Base-by-base conservation (phyloP, 768 basidiomycete genomes). In the Tephrocybe sp. region DNA sequence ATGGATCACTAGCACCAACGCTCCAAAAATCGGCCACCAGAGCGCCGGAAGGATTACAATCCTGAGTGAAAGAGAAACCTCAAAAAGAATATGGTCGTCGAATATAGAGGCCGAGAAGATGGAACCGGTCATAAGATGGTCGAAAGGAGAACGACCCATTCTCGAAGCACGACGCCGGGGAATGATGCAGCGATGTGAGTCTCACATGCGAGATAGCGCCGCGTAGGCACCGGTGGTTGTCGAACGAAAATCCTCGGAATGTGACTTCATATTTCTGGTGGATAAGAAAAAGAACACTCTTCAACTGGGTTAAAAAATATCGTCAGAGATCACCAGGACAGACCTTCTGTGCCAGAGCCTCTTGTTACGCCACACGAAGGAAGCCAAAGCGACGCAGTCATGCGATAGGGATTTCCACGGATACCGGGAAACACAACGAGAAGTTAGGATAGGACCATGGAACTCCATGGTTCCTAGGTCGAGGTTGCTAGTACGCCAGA, bases 301-400 rank as follows among this genome's bases (percentile, higher is more conserved):
- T 16, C 6, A 43, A 12, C 12, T 9, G 14, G 11, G 19, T 17
- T 45, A 32, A 39, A n/a, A 39, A 20, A 51, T 33, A 45, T 23
- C 31, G 17, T 8, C 12, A 36, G 11, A 33, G 6, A 32, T 31
- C 11, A 14, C 19, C 19, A 45, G 32, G 36, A 22, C 10, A 9
- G 20, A 30, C 17, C 17, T 39, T 32, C 14, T 22, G 32, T 22
- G 22, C 10, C 35, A 39, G 38, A 22, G 44, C 52, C 55, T 7
- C 26, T 57, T 48, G 55, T 52, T 51, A 48, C 55, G 55, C 55
- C 55, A 53, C 55, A 57, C 22, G 39, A 23, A 26, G 35, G 17
- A 22, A 30, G 20, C 19, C 22, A 46, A 40, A 13, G 14, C 42
- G 36, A 48, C 39, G 22, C 47, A 34, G n/a, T 17, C 31, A 36